Conservation (phyloP, 208 protist genomes). For the Trypanosoma rangeli region DNA sequence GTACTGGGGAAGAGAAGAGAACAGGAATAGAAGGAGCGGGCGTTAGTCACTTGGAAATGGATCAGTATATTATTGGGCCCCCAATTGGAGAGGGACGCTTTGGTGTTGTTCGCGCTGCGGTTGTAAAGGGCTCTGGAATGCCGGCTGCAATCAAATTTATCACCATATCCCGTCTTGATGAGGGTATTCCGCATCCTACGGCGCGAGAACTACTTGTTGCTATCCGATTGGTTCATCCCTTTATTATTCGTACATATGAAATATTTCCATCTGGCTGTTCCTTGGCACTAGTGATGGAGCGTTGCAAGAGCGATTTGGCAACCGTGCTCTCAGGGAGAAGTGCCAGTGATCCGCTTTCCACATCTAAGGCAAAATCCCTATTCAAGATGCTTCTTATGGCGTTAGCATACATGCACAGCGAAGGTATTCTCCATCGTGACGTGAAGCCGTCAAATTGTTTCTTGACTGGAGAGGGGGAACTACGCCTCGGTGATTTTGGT, state of each 20-base stretch:
- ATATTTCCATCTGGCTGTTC: slow-evolving; percentile 54
- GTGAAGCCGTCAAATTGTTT: slow-evolving; percentile 90
- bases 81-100: slow-evolving; percentile 82
- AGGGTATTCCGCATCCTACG: slow-evolving; percentile 81
- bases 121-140: slow-evolving; percentile 49
- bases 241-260: slow-evolving; percentile 66
- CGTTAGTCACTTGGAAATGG: slow-evolving; percentile 38
- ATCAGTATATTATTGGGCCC: slow-evolving; percentile 52
- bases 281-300: slow-evolving; percentile 82
- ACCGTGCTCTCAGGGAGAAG: slow-evolving; percentile 37
- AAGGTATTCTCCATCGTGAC: slow-evolving; percentile 81
- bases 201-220: slow-evolving; percentile 74
- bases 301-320: slow-evolving; percentile 61
- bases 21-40: not conserved
- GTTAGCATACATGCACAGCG: slow-evolving; percentile 56
- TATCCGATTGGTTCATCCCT: slow-evolving; percentile 45
- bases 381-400: slow-evolving; percentile 69
- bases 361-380: slow-evolving; percentile 26
- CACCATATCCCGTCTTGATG: slow-evolving; percentile 40
- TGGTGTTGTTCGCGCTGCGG: slow-evolving; percentile 58
- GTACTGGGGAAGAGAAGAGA: not conserved
- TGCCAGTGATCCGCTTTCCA: slow-evolving; percentile 31
- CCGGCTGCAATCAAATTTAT: slow-evolving; percentile 78
- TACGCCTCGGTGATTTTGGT: slow-evolving; percentile 68
- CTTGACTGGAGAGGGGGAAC: slow-evolving; percentile 36